A percentile compares a stretch with the other conserved stretches of the same genome.
Evolutionary conservation across 2,329 filamentous ascomycete species (phyloP).

Genomic region (Gaeumannomyces sp.): DNA sequence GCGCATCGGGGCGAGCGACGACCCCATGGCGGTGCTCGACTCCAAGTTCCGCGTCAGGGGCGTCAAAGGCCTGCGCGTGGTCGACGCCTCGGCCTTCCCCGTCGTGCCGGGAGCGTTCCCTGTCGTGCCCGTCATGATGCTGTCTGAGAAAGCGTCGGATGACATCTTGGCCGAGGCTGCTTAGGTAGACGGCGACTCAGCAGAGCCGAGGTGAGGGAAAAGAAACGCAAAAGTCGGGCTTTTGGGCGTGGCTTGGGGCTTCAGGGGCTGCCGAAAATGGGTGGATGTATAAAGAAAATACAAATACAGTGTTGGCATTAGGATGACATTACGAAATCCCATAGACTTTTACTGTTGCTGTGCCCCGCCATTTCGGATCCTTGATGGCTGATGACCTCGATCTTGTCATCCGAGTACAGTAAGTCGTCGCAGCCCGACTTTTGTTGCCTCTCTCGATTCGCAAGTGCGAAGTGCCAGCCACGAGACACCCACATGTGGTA

Average conservation of each 20-base stretch:
- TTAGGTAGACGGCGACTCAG: not conserved
- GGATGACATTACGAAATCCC: not conserved
- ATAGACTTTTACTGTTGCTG: not conserved
- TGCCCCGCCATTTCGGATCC: no score
- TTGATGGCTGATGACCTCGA: no score
- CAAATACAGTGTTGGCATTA: not conserved
- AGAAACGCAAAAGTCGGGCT: not conserved
- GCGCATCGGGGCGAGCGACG: slow-evolving; percentile 43
- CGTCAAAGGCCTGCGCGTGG: slow-evolving; percentile 44
- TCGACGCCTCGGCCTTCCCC: slow-evolving; percentile 49
- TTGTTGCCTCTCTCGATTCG: no score
- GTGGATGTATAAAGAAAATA: not conserved
- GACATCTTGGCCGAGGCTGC: slow-evolving; percentile 30
- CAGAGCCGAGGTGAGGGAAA: not conserved
- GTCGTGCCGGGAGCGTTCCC: slow-evolving; percentile 37
- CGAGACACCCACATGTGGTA: not conserved
- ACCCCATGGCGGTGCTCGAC: slow-evolving; percentile 47
- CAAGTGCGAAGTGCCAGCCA: no score
- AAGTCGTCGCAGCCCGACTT: not conserved
- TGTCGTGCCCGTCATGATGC: slow-evolving; percentile 45
- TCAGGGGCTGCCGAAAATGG: not conserved
- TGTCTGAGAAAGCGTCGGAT: slow-evolving; percentile 48
- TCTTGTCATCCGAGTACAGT: not conserved
- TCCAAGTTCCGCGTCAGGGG: slow-evolving; percentile 46
- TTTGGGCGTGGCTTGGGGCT: not conserved